Percentiles rank a stretch among this genome's conserved stretches.
Conservation (phyloP, 768 basidiomycete genomes). For the Rhodosporidiobolus odoratus region DNA sequence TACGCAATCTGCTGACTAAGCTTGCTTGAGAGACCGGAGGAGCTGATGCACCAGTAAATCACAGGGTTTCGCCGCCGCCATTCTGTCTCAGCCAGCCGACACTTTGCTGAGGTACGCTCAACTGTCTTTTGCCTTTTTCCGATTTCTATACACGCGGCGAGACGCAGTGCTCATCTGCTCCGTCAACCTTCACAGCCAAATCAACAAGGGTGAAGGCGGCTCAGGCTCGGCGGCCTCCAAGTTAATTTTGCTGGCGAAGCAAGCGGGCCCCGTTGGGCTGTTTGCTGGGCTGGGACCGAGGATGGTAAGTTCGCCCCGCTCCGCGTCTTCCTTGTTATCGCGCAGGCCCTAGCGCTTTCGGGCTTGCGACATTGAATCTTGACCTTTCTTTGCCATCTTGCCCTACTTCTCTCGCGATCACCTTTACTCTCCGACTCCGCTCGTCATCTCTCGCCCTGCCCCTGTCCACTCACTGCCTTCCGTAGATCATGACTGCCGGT, state of each 20-base stretch:
- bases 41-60: neutral
- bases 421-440: neutral
- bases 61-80: slow-evolving; percentile 41
- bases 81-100: slow-evolving; percentile 43
- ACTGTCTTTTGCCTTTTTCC: neutral
- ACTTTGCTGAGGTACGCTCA: slow-evolving; percentile 36
- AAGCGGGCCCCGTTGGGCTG: slow-evolving; percentile 37
- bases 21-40: neutral
- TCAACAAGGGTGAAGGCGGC: slow-evolving; percentile 43
- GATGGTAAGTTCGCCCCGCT: slow-evolving; percentile 9
- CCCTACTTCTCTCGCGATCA: too few relatives aligned
- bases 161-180: too few relatives aligned
- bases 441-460: too few relatives aligned
- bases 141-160: too few relatives aligned
- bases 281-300: slow-evolving; percentile 42
- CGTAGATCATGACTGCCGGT: slow-evolving; percentile 38
- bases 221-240: slow-evolving; percentile 18
- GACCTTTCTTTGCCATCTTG: neutral
- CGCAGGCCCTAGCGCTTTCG: neutral
- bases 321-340: neutral
- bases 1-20: neutral
- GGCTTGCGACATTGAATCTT: neutral
- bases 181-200: slow-evolving; percentile 29
- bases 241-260: slow-evolving; percentile 31
- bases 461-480: too few relatives aligned